These are phyloP conservation scores for Melanomma pulvis-pyrius DNA, from an alignment of 495 filamentous ascomycete genomes.

Conservation along the genomic window DNA sequence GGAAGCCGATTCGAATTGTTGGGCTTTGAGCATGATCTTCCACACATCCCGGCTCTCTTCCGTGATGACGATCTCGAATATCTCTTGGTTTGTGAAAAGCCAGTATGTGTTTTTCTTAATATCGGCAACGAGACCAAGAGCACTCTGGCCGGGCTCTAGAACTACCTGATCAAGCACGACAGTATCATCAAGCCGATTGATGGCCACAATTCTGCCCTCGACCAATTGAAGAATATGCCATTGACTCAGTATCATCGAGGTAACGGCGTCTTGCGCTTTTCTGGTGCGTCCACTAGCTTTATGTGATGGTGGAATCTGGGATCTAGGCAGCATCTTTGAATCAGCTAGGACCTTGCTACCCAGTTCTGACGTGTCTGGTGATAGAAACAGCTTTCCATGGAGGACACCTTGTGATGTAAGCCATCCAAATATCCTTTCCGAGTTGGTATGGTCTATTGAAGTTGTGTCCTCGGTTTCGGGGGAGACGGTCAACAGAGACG, in stretches of 20 bases:
- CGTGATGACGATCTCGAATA: slow-evolving; percentile 86
- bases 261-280: slow-evolving; percentile 67
- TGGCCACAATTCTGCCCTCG: slow-evolving; percentile 76
- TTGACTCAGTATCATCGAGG: slow-evolving; percentile 82
- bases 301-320: slow-evolving; percentile 69
- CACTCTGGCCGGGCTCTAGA: slow-evolving; percentile 75
- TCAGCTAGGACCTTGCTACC: slow-evolving; percentile 68
- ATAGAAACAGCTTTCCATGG: slow-evolving; percentile 71
- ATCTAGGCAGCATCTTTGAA: slow-evolving; percentile 72
- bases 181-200: slow-evolving; percentile 81
- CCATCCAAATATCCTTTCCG: slow-evolving; percentile 85
- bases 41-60: slow-evolving; percentile 94
- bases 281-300: slow-evolving; percentile 64
- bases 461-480: slow-evolving; percentile 65
- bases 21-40: slow-evolving; percentile 82
- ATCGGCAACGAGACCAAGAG: slow-evolving; percentile 81
- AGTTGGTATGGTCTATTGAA: slow-evolving; percentile 48
- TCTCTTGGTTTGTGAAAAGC: slow-evolving; percentile 87
- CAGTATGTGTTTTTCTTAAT: slow-evolving; percentile 93
- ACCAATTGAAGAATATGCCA: slow-evolving; percentile 90
- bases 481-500: slow-evolving; percentile 71
- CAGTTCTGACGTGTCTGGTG: slow-evolving; percentile 50
- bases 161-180: slow-evolving; percentile 85
- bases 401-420: slow-evolving; percentile 84
- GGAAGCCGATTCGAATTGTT: slow-evolving; percentile 85